Percentiles rank a stretch among this genome's conserved stretches.
Conservation (phyloP, 2,329 filamentous ascomycete species). For the Hypomyces rosellus region DNA sequence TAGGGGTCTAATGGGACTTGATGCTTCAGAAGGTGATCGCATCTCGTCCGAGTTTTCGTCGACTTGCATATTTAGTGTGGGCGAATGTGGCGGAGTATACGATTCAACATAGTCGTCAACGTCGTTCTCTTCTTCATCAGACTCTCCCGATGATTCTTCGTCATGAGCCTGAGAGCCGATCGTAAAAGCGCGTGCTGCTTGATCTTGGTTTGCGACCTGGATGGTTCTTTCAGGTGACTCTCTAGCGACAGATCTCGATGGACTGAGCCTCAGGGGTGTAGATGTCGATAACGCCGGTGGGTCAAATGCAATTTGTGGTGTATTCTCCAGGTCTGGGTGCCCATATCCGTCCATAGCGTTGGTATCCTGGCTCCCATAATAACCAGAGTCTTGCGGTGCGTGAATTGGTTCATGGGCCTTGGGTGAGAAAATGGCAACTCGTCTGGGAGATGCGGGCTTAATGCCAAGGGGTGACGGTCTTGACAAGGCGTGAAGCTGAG, state of each 20-base stretch:
- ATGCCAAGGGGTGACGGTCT: slow-evolving; percentile 28
- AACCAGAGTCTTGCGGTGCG: slow-evolving; percentile 55
- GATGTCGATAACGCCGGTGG: slow-evolving; percentile 14
- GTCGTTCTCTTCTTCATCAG: slow-evolving; percentile 11
- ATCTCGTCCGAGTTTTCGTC: slow-evolving; percentile 24
- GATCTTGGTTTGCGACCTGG: slow-evolving; percentile 40
- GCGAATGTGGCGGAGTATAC: not conserved
- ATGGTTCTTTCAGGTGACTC: slow-evolving; percentile 34
- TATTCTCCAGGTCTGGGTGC: slow-evolving; percentile 17
- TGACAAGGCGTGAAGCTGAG: slow-evolving; percentile 51
- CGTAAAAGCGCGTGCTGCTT: slow-evolving; percentile 23
- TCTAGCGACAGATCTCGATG: slow-evolving; percentile 21
- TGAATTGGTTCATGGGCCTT: slow-evolving; percentile 19
- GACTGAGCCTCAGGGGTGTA: slow-evolving; percentile 17
- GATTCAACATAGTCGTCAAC: slow-evolving; percentile 1
- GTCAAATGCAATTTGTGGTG: slow-evolving; percentile 15
- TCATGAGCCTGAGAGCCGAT: not conserved
- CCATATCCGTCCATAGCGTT: slow-evolving; percentile 20
- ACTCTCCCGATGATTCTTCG: slow-evolving; percentile 3
- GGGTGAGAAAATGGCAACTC: slow-evolving; percentile 25
- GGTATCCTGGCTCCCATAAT: slow-evolving; percentile 58
- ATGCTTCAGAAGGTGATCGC: slow-evolving; percentile 60
- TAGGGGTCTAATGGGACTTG: slow-evolving; percentile 68
- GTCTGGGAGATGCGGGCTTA: slow-evolving; percentile 27
- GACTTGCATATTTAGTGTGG: not conserved